Base-by-base conservation (phyloP, 2,329 filamentous ascomycete species). In the Trichophyton simii region DNA sequence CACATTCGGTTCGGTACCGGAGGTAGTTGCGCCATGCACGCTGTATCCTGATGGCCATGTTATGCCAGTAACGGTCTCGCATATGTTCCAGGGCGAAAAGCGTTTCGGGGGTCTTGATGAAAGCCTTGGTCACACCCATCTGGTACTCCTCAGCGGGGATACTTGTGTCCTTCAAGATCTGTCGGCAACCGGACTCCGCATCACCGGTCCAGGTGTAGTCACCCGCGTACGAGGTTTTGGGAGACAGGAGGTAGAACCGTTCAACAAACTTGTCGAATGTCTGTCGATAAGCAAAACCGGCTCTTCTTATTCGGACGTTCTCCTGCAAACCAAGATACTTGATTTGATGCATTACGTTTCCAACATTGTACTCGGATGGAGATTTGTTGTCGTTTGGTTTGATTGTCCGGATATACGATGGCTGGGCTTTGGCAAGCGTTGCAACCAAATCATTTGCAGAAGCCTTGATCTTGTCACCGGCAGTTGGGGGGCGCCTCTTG, bases 311-410 rank as follows among this genome's bases (percentile, higher is more conserved):
- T 54, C 94, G 88, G 46, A 99, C 94, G 81, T 99, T 99, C 76
- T 99, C 94, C 73, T 97, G 92, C n/a, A 99, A 80, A 84, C 94
- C 94, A 13, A 99, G 87, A 70, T 99, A 99, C 72, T 99, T 97
- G 81, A 97, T 90, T 73, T 99, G 94, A 80, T 99, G 94, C 69
- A 97, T 81, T 20, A 99, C 94, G 68, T 97, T 97, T 34, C 86
- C 85, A 20, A 83, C 82, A 68, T 96, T 96, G 75, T 96, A 99
- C 72, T 99, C 94, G 9, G 85, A 86, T 0, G 91, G 87, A 2
- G 91, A 96, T 75, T 97, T 99, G 79, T 96, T 97, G 76, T 99
- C 94, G 78, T 99, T 99, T 1, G 94, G 94, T 76, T 99, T 99
- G 78, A 99, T 97, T 0, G 94, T 99, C 72, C 94, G 89, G 68